Evolutionary conservation across 495 filamentous ascomycete genomes (phyloP).

Genomic region (Daldinia concentrica): DNA sequence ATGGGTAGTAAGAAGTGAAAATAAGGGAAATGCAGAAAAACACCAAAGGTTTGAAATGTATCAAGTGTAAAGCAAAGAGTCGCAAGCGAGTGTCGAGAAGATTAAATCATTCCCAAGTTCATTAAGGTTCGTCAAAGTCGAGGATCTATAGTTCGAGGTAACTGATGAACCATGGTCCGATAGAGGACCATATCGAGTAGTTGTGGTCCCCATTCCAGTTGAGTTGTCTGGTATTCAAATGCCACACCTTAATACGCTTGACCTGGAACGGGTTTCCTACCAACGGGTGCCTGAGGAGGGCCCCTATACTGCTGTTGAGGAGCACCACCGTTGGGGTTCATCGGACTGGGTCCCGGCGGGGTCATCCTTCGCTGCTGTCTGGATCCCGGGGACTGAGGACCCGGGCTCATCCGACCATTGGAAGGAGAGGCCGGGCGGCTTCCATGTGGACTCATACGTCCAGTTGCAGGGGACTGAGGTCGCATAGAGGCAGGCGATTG

Average conservation of each 20-base stretch:
- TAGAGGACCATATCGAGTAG: constrained; percentile 8
- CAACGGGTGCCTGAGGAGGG: constrained; percentile 42
- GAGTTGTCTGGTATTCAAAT: neutral
- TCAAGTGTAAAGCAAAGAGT: constrained; percentile 38
- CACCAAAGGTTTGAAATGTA: constrained; percentile 12
- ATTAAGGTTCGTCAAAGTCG: constrained; percentile 40
- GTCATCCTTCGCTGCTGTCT: constrained; percentile 57
- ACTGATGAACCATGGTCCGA: constrained; percentile 12
- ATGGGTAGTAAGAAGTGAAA: constrained; percentile 27
- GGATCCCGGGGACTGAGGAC: constrained; percentile 53
- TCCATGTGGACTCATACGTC: constrained; percentile 50
- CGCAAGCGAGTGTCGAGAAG: constrained; percentile 50
- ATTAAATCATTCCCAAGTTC: constrained; percentile 43
- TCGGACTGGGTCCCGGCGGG: constrained; percentile 69
- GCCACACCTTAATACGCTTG: constrained; percentile 55
- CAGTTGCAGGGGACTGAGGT: constrained; percentile 54
- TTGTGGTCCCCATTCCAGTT: neutral
- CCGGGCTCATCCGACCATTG: constrained; percentile 46
- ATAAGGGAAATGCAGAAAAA: constrained; percentile 34
- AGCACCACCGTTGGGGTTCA: constrained; percentile 59
- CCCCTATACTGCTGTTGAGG: constrained; percentile 43
- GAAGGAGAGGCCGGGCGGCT: constrained; percentile 50
- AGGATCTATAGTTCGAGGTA: constrained; percentile 28
- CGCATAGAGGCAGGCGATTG: constrained; percentile 48
- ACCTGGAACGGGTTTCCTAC: constrained; percentile 58